Evolutionary conservation across 768 basidiomycete species (phyloP), one percentile per base, ranked within the genome.

Genomic region (Auricularia auricula-judae): DNA sequence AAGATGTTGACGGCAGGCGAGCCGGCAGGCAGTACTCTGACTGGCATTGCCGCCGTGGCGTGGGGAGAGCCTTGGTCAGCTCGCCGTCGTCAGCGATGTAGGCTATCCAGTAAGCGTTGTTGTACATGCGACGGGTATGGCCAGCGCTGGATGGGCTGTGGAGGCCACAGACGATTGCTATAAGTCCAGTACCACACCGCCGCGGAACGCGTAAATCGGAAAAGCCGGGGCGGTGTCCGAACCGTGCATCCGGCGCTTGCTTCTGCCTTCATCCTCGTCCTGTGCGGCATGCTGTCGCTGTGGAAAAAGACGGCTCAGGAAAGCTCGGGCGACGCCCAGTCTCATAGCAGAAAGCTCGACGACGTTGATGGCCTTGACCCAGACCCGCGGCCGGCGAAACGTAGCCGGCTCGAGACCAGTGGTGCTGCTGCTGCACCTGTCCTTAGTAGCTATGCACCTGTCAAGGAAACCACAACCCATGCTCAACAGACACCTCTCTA

Each of bases 1-100:
- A 86, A 63, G 82, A 81, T 66, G 76, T 80, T 7, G 86, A 81
- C 14, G 89, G 89, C 56, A 91, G 79, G n/a, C 88, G 81, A 62
- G 80, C 82, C 36, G 84, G 87, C 39, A 91, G 78, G 72, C 86
- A 87, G 64, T 82, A 82, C 10, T 82, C 76, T 3, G 83, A 79
- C 8, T 67, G 67, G 2, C 84, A 68, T 53, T 79, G 80, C 65
- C 71, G 75, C 65, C 82, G 79, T 62, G 74, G 63, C 29, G 74
- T 36, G 68, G 67, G 8, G 64, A 29, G 11, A 29, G 56, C 23
- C 8, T 4, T 14, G 56, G 8, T 7, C 56, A 12, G 56, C 29
- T 59, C 16, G 11, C 29, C 34, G 56, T 33, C 56, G 56, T 59
- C 56, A 8, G 56, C 23, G 34, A 59, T 59, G 23, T 29, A 14